These are phyloP conservation scores for Schwanniomyces sp. DNA, from an alignment of 805 yeast genomes.

Conservation along the genomic window DNA sequence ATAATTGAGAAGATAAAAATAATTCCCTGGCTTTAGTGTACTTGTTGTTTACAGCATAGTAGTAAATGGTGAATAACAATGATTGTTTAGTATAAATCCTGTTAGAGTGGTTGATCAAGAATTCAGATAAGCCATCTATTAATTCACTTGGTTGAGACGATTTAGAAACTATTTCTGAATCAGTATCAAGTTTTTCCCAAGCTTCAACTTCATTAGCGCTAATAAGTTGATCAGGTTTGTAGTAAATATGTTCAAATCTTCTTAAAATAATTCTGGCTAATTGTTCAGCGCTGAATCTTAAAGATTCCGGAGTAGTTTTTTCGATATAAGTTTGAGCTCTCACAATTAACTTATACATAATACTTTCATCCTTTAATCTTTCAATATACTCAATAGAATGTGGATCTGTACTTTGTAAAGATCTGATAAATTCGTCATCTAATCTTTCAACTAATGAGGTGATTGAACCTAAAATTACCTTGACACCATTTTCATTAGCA, in stretches of 20 bases:
- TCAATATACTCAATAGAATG: constrained; percentile 92
- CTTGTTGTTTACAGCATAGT: constrained; percentile 84
- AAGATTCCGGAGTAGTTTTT: constrained; percentile 46
- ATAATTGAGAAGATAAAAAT: constrained; percentile 82
- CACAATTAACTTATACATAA: constrained; percentile 71
- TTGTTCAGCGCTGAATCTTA: constrained; percentile 51
- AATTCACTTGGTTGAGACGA: constrained; percentile 43
- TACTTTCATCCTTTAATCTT: constrained; percentile 83
- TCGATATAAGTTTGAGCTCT: constrained; percentile 88
- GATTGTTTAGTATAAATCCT: constrained; percentile 78
- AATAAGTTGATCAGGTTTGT: constrained; percentile 80
- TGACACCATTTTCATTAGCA: constrained; percentile 59
- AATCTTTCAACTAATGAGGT: constrained; percentile 87
- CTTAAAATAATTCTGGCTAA: constrained; percentile 75
- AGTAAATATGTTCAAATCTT: constrained; percentile 90
- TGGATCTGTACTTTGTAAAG: constrained; percentile 87
- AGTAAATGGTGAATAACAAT: constrained; percentile 80
- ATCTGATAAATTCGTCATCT: constrained; percentile 89
- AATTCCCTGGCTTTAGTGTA: constrained; percentile 85
- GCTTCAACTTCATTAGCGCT: constrained; percentile 66
- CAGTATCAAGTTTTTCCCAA: constrained; percentile 54
- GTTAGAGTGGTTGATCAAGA: constrained; percentile 66
- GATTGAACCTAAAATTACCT: constrained; percentile 78
- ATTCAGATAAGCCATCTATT: constrained; percentile 63
- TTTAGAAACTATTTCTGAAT: constrained; percentile 30